phyloP scores from a whole-genome alignment of 2,329 filamentous ascomycete species.

The Aspergillus sojae region DNA sequence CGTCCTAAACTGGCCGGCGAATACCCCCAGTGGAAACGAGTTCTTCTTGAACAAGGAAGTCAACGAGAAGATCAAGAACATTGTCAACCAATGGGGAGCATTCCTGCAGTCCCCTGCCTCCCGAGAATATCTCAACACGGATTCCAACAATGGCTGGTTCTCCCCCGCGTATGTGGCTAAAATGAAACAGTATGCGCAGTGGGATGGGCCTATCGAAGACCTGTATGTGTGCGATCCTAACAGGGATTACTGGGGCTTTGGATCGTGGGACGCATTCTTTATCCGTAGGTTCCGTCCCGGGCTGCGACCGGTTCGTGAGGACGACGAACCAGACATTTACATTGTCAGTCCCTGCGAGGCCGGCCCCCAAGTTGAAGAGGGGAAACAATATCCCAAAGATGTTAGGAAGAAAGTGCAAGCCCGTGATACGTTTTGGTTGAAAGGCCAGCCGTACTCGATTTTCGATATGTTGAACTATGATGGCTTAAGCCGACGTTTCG shows the following conservation, averaged over 20 bases:
- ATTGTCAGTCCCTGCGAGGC: conserved; percentile 3
- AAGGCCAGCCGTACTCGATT: conserved; percentile 3
- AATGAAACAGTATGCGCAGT: not conserved
- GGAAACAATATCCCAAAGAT: not conserved
- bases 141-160: too few relatives aligned
- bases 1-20: too few relatives aligned
- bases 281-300: not conserved
- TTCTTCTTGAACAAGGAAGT: too few relatives aligned
- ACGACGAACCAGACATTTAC: not conserved
- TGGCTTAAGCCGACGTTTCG: not conserved
- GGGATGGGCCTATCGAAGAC: not conserved
- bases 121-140: too few relatives aligned
- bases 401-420: not conserved
- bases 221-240: not conserved
- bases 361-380: not conserved
- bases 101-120: too few relatives aligned
- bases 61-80: too few relatives aligned
- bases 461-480: conserved; percentile 5
- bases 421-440: conserved; percentile 9
- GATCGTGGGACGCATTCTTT: conserved; percentile 3
- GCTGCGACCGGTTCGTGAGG: too few relatives aligned
- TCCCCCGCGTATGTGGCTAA: too few relatives aligned
- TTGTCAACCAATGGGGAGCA: too few relatives aligned
- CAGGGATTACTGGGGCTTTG: not conserved
- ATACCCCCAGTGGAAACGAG: too few relatives aligned